These are phyloP conservation scores for Catharanthus roseus DNA, from an alignment of 257 asterid species.

Conservation along the genomic window DNA sequence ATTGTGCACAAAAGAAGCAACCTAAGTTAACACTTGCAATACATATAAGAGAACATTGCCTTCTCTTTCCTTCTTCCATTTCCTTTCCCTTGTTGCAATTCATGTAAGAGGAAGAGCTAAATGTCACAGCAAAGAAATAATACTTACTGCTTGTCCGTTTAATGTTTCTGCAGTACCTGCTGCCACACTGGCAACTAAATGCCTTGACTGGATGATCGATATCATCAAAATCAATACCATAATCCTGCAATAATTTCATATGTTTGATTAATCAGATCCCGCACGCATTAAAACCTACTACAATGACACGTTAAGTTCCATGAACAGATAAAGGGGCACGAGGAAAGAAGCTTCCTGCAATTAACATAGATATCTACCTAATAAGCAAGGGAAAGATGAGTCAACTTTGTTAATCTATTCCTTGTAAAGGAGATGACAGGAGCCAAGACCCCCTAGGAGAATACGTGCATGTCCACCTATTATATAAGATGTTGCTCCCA, in stretches of 20 bases:
- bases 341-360: background rate
- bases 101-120: background rate
- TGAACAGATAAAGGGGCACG: background rate
- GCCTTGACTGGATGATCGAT: constrained; percentile 76
- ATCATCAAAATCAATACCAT: constrained; percentile 93
- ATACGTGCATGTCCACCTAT: too few relatives aligned
- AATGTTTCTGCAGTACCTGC: constrained; percentile 78
- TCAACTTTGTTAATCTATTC: background rate
- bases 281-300: background rate
- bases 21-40: background rate
- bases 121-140: background rate
- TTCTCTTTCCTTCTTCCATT: background rate
- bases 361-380: background rate
- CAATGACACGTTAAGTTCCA: background rate
- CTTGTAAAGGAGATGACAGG: background rate
- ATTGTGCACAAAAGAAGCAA: too few relatives aligned
- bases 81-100: background rate
- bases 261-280: background rate
- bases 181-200: constrained; percentile 70
- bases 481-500: background rate
- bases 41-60: background rate
- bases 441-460: background rate
- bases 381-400: background rate
- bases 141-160: constrained; percentile 68
- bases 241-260: constrained; percentile 56